These are phyloP conservation scores for Ustilago tritici DNA, from an alignment of 1,284 basidiomycete species.

Conservation along the genomic window DNA sequence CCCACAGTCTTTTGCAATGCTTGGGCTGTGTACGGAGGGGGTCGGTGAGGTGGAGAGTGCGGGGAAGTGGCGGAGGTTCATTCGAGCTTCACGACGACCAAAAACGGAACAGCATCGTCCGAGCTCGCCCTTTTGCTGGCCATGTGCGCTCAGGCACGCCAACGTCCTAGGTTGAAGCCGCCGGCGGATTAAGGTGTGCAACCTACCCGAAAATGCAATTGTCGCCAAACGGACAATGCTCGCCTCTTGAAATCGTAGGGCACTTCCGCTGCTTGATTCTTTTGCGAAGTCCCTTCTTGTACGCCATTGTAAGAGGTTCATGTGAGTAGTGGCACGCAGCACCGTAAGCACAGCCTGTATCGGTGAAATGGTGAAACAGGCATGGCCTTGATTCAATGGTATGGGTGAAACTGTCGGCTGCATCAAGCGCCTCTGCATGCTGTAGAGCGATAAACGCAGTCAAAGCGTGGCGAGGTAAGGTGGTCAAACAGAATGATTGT, in stretches of 20 bases:
- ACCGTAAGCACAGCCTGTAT: not conserved
- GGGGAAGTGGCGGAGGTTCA: not conserved
- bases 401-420: not conserved
- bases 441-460: not conserved
- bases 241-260: constrained; percentile 14
- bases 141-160: not conserved
- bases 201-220: constrained; percentile 46
- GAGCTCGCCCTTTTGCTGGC: not conserved
- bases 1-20: not conserved
- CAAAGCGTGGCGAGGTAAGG: not conserved
- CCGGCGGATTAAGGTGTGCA: not conserved
- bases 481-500: not conserved
- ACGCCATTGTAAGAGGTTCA: constrained; percentile 13
- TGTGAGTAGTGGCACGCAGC: constrained; percentile 34
- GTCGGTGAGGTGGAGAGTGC: not conserved
- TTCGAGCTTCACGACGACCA: not conserved
- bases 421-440: constrained; percentile 8
- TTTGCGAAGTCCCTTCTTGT: constrained; percentile 14
- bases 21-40: not conserved
- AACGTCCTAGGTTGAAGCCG: not conserved
- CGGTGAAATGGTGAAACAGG: constrained; percentile 32
- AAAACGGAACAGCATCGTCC: not conserved
- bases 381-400: constrained; percentile 10
- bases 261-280: constrained; percentile 28
- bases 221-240: constrained; percentile 33